Conservation (phyloP, 2,329 filamentous ascomycete species). For the Xylariaceae sp. region DNA sequence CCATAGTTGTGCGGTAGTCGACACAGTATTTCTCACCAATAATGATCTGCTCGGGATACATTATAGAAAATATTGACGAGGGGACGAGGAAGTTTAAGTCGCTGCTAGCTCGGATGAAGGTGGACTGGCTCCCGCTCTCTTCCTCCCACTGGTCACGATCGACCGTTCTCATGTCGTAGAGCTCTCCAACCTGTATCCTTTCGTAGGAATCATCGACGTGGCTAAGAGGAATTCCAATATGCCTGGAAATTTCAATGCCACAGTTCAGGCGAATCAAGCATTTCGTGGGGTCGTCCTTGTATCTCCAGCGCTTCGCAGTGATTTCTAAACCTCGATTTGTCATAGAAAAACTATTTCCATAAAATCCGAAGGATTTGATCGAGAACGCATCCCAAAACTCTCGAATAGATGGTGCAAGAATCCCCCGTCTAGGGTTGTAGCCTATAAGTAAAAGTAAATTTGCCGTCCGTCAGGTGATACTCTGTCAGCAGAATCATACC, state of each 20-base stretch:
- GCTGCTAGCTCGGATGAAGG: background rate
- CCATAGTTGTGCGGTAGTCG: background rate
- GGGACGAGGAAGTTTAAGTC: background rate
- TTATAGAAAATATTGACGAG: background rate
- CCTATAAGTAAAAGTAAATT: background rate
- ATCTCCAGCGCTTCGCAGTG: constrained; percentile 8
- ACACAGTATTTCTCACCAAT: constrained; percentile 3
- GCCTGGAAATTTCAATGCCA: background rate
- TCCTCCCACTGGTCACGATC: background rate
- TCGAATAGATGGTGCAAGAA: constrained; percentile 19
- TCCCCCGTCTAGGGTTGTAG: background rate
- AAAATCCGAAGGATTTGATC: constrained; percentile 8
- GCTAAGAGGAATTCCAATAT: background rate
- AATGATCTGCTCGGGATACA: background rate
- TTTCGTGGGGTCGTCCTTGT: background rate
- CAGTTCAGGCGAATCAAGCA: background rate
- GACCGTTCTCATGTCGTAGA: background rate
- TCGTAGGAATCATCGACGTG: background rate
- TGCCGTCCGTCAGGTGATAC: background rate
- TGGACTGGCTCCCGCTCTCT: background rate
- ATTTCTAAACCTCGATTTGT: constrained; percentile 18
- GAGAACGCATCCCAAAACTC: constrained; percentile 15
- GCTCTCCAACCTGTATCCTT: constrained; percentile 1
- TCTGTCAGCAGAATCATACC: background rate
- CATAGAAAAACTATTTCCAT: constrained; percentile 14